Evolutionary conservation across 306 rosid genomes (phyloP), one percentile per base, ranked within the genome.

Genomic region (Rosa rugosa): DNA sequence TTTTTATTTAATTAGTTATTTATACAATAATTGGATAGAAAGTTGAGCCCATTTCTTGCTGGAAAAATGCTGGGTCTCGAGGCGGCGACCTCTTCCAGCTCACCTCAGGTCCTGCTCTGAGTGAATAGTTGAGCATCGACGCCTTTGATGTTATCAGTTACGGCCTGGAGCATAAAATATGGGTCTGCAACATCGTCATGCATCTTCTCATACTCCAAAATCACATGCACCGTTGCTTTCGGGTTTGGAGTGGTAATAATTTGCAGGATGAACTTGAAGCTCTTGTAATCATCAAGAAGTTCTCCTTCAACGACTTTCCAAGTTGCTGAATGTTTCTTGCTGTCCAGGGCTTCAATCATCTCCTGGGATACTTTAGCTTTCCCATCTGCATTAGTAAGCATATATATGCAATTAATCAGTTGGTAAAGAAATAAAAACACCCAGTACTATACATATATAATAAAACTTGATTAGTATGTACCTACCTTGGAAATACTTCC

Each of bases 161-260:
- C 9, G 7, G 83, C 16, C 62, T 87, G 73, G 36, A 85, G 66
- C 57, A 83, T 1, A 1, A 79, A 10, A 59, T 42, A 8, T 85
- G 91, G 84, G 8, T 87, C 85, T 13, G 75, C 49, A 41, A 77
- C 38, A 13, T 69, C 41, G 17, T 49, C 81, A 0, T 84, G 73
- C 0, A 47, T 72, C 82, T 80, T 89, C 66, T 87, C 83, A 51
- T 81, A 87, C 25, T 85, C 91, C 6, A 87, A 0, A 5, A 53
- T 68, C 86, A 83, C 84, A 2, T 70, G 83, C 38, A 76, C 81
- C 18, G 3, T 14, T 14, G 14, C 17, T 49, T 49, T 14, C 14
- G 17, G 4, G 57, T 85, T 81, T 6, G 89, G 83, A 17, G 14
- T 62, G 1, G 65, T 42, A 42, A 42, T 49, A 2, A 50, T 75